Evolutionary conservation across 2,329 filamentous ascomycete genomes (phyloP).

Genomic region (Sporothrix pallida): DNA sequence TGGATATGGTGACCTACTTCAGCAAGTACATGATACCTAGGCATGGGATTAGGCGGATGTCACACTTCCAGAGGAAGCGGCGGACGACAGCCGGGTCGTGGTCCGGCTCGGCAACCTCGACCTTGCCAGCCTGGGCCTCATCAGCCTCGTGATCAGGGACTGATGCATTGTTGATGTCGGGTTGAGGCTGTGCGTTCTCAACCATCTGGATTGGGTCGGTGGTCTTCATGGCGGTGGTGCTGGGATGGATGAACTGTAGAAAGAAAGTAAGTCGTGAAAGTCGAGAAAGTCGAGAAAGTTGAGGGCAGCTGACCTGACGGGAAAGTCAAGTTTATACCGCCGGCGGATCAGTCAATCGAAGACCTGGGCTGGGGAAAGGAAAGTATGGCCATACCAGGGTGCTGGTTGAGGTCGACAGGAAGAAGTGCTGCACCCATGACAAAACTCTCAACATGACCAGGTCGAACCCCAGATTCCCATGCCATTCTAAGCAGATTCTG

Average conservation of each 20-base stretch:
- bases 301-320: not conserved
- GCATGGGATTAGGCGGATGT: conserved; percentile 16
- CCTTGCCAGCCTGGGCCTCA: conserved; percentile 1
- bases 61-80: conserved; percentile 11
- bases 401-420: too few relatives aligned
- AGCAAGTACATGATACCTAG: conserved; percentile 26
- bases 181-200: not conserved
- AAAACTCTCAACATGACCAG: not conserved
- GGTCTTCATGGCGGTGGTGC: not conserved
- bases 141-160: not conserved
- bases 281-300: not conserved
- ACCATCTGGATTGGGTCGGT: conserved; percentile 1
- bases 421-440: too few relatives aligned
- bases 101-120: not conserved
- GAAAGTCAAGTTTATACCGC: conserved; percentile 2
- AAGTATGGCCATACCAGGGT: too few relatives aligned
- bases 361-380: too few relatives aligned
- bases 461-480: not conserved
- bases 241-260: not conserved
- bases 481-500: not conserved
- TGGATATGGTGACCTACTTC: conserved; percentile 10
- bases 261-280: not conserved
- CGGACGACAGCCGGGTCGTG: conserved; percentile 6
- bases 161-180: not conserved
- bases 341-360: too few relatives aligned